Conservation (phyloP, 2,329 filamentous ascomycete genomes). For the Aspergillus floridensis region DNA sequence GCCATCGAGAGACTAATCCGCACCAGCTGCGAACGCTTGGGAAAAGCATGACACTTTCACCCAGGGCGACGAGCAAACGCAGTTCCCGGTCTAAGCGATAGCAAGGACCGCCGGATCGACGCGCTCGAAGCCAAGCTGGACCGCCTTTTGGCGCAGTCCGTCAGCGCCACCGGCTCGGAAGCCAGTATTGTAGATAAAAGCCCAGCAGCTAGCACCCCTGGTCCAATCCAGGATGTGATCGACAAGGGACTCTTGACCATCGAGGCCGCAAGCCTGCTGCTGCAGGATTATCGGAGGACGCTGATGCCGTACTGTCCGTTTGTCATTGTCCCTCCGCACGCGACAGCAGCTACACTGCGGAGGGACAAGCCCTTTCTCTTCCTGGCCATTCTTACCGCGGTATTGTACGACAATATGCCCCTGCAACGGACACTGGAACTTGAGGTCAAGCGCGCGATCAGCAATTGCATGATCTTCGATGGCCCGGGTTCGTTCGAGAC, state of each 20-base stretch:
- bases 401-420: slow-evolving; percentile 32
- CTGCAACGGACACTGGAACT: slow-evolving; percentile 34
- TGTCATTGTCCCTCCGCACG: slow-evolving; percentile 28
- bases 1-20: background rate
- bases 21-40: background rate
- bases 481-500: slow-evolving; percentile 39
- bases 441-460: slow-evolving; percentile 32
- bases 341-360: slow-evolving; percentile 28
- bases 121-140: background rate
- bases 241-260: slow-evolving; percentile 16
- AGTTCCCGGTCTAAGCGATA: background rate
- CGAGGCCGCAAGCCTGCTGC: slow-evolving; percentile 21
- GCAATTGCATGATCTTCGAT: slow-evolving; percentile 30
- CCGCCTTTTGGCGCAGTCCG: background rate
- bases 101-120: background rate
- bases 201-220: background rate
- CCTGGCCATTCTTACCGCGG: slow-evolving; percentile 32
- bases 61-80: background rate
- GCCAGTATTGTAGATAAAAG: background rate
- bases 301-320: slow-evolving; percentile 42
- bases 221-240: slow-evolving; percentile 20
- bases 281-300: slow-evolving; percentile 32
- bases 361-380: slow-evolving; percentile 35
- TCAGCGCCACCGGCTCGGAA: background rate
- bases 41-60: background rate